These are phyloP conservation scores for Cladorrhinum samala DNA, from an alignment of 495 filamentous ascomycete species.

Conservation along the genomic window DNA sequence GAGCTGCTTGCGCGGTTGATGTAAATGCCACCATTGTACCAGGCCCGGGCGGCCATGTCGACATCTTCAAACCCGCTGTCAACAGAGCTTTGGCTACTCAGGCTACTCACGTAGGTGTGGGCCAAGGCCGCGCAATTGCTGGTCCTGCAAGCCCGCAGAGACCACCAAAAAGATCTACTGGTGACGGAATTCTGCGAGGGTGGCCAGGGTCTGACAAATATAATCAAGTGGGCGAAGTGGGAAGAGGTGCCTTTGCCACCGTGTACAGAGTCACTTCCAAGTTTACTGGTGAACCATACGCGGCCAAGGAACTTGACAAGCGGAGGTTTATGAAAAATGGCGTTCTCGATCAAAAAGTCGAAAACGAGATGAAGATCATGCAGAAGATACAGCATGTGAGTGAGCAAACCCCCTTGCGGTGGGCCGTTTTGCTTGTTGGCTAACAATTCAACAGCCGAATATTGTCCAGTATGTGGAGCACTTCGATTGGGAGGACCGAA, in stretches of 20 bases:
- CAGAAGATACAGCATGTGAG: slow-evolving; percentile 73
- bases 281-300: slow-evolving; percentile 71
- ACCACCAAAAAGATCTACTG: neutral
- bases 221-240: slow-evolving; percentile 72
- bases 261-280: slow-evolving; percentile 81
- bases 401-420: too few relatives aligned
- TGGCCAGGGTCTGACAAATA: slow-evolving; percentile 83
- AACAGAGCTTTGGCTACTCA: slow-evolving; percentile 3
- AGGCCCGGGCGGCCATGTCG: slow-evolving; percentile 41
- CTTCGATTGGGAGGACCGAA: slow-evolving; percentile 65
- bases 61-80: slow-evolving; percentile 23
- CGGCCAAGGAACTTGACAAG: slow-evolving; percentile 90
- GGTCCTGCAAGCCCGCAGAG: slow-evolving; percentile 3
- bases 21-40: slow-evolving; percentile 37
- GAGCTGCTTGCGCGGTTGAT: slow-evolving; percentile 17
- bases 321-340: slow-evolving; percentile 83
- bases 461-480: slow-evolving; percentile 88
- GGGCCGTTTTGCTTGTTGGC: too few relatives aligned
- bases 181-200: slow-evolving; percentile 35
- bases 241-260: slow-evolving; percentile 88
- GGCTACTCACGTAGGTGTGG: neutral
- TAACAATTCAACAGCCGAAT: slow-evolving; percentile 68
- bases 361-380: slow-evolving; percentile 96
- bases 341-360: slow-evolving; percentile 73
- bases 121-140: slow-evolving; percentile 1